These are phyloP conservation scores for Sporopachydermia cereana DNA, from an alignment of 1,139 yeast species.

Conservation along the genomic window DNA sequence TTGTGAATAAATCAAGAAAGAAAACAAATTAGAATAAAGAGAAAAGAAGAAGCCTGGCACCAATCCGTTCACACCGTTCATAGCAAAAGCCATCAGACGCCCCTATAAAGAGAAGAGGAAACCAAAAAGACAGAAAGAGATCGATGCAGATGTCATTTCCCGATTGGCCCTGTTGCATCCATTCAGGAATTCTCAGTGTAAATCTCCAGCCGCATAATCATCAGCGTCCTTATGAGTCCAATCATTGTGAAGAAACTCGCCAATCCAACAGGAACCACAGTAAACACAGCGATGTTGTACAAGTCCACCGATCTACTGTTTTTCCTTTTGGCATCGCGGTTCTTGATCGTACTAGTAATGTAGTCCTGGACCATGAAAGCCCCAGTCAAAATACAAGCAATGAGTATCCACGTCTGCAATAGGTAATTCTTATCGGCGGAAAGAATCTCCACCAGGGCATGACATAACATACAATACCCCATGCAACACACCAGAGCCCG, in stretches of 20 bases:
- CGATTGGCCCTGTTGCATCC: too few relatives aligned
- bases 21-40: too few relatives aligned
- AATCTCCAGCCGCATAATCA: constrained; percentile 65
- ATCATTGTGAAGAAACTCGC: constrained; percentile 92
- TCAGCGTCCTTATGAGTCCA: constrained; percentile 59
- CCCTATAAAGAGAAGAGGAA: too few relatives aligned
- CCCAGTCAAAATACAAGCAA: constrained; percentile 75
- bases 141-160: too few relatives aligned
- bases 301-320: constrained; percentile 48
- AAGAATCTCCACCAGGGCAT: constrained; percentile 11
- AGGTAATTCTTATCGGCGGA: constrained; percentile 46
- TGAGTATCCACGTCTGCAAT: constrained; percentile 83
- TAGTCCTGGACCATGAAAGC: constrained; percentile 81
- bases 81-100: too few relatives aligned
- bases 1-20: too few relatives aligned
- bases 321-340: constrained; percentile 12
- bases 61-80: too few relatives aligned
- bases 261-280: constrained; percentile 92
- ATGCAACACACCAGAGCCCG: constrained; percentile 32
- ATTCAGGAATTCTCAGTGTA: constrained; percentile 1
- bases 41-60: too few relatives aligned
- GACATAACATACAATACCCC: constrained; percentile 1
- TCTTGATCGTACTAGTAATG: constrained; percentile 43
- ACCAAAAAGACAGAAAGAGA: too few relatives aligned
- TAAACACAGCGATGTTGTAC: constrained; percentile 84